A percentile compares a stretch with the other conserved stretches of the same genome.
phyloP scores from a whole-genome alignment of 2,329 filamentous ascomycete species.

The Diaporthe capsici region DNA sequence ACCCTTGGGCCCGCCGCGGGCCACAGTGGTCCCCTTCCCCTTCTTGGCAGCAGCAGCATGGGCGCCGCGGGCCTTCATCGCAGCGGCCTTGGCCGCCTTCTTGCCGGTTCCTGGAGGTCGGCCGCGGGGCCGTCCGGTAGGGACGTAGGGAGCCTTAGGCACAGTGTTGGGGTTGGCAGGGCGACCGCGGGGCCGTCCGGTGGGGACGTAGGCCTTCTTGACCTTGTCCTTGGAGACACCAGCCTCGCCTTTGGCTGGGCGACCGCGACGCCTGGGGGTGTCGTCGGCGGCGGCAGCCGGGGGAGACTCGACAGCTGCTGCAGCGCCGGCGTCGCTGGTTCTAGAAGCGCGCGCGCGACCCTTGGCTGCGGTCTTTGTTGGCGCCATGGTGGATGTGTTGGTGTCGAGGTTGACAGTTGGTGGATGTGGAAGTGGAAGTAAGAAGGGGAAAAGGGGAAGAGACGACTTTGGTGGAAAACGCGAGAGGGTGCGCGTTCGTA shows the following conservation, averaged over 20 bases:
- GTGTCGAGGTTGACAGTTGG: neutral
- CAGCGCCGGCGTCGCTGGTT: constrained; percentile 32
- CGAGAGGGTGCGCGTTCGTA: neutral
- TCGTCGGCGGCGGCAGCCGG: neutral
- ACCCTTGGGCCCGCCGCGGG: constrained; percentile 22
- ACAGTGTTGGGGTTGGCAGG: constrained; percentile 13
- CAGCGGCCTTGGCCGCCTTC: constrained; percentile 19
- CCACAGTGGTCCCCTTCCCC: constrained; percentile 23
- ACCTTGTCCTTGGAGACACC: constrained; percentile 28
- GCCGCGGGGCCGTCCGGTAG: constrained; percentile 37
- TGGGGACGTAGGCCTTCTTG: constrained; percentile 21
- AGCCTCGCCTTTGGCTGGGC: constrained; percentile 33
- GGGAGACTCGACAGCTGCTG: neutral
- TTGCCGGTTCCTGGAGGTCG: constrained; percentile 37
- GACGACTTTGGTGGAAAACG: neutral
- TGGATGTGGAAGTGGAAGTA: neutral
- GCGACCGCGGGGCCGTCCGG: constrained; percentile 38
- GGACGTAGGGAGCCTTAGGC: constrained; percentile 37
- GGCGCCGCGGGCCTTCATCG: neutral
- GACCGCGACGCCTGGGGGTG: constrained; percentile 26
- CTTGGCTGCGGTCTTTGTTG: constrained; percentile 36
- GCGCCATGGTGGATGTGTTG: constrained; percentile 26
- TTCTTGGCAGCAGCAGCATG: constrained; percentile 13
- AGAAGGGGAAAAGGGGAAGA: neutral
- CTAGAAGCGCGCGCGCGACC: constrained; percentile 38